Evolutionary conservation across 441 rosid species (phyloP).

Genomic region (Metrosideros polymorpha): DNA sequence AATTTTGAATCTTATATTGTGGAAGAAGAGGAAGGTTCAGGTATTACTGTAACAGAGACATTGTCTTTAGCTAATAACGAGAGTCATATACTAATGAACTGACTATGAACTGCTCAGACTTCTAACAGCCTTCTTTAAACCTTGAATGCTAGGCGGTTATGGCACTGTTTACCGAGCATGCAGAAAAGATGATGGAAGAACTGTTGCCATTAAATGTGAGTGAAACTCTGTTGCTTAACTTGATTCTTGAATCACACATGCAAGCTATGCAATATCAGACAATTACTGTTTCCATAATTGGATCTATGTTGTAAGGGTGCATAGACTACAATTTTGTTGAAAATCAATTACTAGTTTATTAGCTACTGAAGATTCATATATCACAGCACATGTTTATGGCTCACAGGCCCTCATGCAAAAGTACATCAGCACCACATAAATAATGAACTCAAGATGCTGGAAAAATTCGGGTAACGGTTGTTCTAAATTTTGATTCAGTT

Average conservation of each 20-base stretch:
- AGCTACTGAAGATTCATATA: neutral
- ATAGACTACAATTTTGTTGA: neutral
- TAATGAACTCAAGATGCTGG: conserved; percentile 78
- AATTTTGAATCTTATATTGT: conserved; percentile 60
- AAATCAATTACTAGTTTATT: neutral
- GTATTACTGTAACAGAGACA: conserved; percentile 16
- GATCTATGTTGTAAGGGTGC: neutral
- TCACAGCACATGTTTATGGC: neutral
- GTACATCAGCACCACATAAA: conserved; percentile 56
- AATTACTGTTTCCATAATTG: neutral
- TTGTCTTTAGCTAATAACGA: neutral
- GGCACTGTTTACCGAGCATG: conserved; percentile 83
- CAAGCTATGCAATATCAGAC: neutral
- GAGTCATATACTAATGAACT: neutral
- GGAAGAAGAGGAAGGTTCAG: conserved; percentile 85
- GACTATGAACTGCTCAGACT: neutral
- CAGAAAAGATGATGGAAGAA: conserved; percentile 55
- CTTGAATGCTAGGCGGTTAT: conserved; percentile 68
- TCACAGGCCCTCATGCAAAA: conserved; percentile 76
- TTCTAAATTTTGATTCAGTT: neutral
- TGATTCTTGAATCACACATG: neutral
- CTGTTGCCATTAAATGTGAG: conserved; percentile 91
- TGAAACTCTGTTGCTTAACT: conserved; percentile 1
- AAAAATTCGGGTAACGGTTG: conserved; percentile 70
- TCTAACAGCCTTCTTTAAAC: conserved; percentile 6